phyloP scores from a whole-genome alignment of 2,329 filamentous ascomycete species.

The Alternaria viburni region DNA sequence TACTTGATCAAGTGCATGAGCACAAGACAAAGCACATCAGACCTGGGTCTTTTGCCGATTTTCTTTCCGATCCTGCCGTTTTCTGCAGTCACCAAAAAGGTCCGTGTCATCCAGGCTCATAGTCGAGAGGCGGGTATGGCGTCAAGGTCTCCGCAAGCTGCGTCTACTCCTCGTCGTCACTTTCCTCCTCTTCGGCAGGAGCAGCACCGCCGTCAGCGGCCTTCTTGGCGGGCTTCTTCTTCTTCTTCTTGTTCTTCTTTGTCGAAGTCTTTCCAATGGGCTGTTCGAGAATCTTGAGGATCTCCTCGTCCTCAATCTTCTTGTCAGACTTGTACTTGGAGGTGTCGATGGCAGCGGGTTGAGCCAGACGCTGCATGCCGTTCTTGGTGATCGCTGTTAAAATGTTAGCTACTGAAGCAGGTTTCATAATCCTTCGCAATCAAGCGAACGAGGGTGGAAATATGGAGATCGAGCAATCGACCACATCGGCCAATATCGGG shows the following conservation, averaged over 20 bases:
- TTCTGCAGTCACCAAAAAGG: background rate
- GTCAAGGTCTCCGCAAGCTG: background rate
- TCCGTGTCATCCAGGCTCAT: conserved; percentile 1
- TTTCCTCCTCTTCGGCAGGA: conserved; percentile 45
- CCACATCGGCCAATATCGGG: background rate
- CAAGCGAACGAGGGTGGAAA: background rate
- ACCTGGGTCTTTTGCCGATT: background rate
- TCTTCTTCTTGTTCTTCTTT: conserved; percentile 84
- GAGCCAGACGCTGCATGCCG: conserved; percentile 84
- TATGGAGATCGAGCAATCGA: background rate
- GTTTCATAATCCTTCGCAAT: background rate
- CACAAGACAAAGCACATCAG: background rate
- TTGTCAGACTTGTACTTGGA: conserved; percentile 91
- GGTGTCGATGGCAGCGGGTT: conserved; percentile 76
- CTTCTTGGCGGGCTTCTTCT: conserved; percentile 76
- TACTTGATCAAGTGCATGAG: conserved; percentile 7
- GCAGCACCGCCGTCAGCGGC: conserved; percentile 57
- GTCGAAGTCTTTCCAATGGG: conserved; percentile 71
- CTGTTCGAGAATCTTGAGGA: conserved; percentile 91
- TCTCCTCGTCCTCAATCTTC: conserved; percentile 95
- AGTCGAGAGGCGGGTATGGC: background rate
- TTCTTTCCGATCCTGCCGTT: background rate
- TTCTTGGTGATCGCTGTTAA: conserved; percentile 91
- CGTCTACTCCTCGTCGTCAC: conserved; percentile 46
- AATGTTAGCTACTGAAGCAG: conserved; percentile 16